A percentile compares a stretch with the other conserved stretches of the same genome.
Evolutionary conservation across 768 basidiomycete genomes (phyloP).

Genomic region (Serendipita sp.): DNA sequence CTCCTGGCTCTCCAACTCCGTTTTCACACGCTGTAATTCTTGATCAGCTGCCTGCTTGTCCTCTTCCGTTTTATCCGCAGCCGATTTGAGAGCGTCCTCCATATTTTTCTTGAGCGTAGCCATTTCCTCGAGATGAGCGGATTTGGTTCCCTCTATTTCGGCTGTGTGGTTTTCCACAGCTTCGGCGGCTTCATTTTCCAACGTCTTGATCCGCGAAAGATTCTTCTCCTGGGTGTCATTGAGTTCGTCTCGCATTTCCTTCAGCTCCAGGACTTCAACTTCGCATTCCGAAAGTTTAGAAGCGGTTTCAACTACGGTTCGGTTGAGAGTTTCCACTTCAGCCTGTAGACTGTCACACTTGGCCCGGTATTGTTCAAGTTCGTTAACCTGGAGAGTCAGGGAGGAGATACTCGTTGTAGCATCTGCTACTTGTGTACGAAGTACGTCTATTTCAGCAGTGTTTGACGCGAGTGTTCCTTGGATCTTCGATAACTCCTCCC

Average conservation of each 20-base stretch:
- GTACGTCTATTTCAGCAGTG: constrained; percentile 27
- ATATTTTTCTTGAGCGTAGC: constrained; percentile 29
- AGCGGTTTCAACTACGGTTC: constrained; percentile 53
- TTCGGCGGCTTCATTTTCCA: constrained; percentile 39
- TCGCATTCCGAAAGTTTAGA: constrained; percentile 65
- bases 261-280: constrained; percentile 62
- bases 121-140: constrained; percentile 32
- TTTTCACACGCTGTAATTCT: constrained; percentile 31
- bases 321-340: constrained; percentile 36
- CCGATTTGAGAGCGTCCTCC: constrained; percentile 29
- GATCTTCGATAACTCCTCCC: constrained; percentile 21
- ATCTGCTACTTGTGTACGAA: constrained; percentile 31
- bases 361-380: neutral
- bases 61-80: constrained; percentile 36
- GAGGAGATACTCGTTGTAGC: constrained; percentile 8
- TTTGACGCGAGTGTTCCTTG: constrained; percentile 13
- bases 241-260: constrained; percentile 46
- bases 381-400: constrained; percentile 8
- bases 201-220: constrained; percentile 28
- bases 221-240: constrained; percentile 41
- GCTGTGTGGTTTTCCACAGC: constrained; percentile 28
- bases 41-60: constrained; percentile 30
- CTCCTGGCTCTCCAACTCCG: constrained; percentile 43
- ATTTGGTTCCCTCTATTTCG: constrained; percentile 25
- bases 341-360: constrained; percentile 26